Conservation (phyloP, 129 eudicot species). For the Cynara cardunculus region DNA sequence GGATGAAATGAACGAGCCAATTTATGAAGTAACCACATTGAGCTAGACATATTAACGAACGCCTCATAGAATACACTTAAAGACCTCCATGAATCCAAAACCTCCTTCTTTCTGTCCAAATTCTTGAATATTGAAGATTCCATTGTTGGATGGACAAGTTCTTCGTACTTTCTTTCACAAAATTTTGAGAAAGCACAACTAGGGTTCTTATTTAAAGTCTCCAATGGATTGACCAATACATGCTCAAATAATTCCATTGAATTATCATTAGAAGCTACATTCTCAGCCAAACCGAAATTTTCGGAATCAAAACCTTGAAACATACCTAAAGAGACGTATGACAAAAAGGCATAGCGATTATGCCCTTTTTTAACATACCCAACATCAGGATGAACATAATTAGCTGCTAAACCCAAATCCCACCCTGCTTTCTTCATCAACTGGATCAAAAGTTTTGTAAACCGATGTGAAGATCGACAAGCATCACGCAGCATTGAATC, state of each 20-base stretch:
- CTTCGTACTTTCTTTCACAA: constrained; percentile 76
- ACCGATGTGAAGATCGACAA: constrained; percentile 40
- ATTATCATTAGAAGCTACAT: constrained; percentile 19
- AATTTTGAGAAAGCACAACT: constrained; percentile 60
- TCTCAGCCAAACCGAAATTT: constrained; percentile 41
- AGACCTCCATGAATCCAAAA: constrained; percentile 88
- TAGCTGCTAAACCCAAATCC: constrained; percentile 89
- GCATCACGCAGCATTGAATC: constrained; percentile 76
- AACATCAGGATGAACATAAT: constrained; percentile 52
- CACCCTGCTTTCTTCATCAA: constrained; percentile 81
- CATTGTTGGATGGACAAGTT: constrained; percentile 86
- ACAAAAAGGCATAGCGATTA: constrained; percentile 64
- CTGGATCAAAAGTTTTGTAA: constrained; percentile 61
- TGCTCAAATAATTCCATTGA: constrained; percentile 54
- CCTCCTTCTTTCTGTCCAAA: constrained; percentile 59
- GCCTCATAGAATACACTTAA: constrained; percentile 68
- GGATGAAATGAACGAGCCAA: constrained; percentile 74
- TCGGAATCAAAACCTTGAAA: constrained; percentile 63
- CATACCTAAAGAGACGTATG: constrained; percentile 78
- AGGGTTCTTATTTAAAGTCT: constrained; percentile 67
- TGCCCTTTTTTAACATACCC: constrained; percentile 64
- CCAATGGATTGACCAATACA: constrained; percentile 57
- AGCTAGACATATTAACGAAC: constrained; percentile 85
- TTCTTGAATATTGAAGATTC: constrained; percentile 77
- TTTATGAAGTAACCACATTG: constrained; percentile 89